A percentile compares a stretch with the other conserved stretches of the same genome.
Conservation (phyloP, 2,329 filamentous ascomycete species). For the Nemania diffusa region DNA sequence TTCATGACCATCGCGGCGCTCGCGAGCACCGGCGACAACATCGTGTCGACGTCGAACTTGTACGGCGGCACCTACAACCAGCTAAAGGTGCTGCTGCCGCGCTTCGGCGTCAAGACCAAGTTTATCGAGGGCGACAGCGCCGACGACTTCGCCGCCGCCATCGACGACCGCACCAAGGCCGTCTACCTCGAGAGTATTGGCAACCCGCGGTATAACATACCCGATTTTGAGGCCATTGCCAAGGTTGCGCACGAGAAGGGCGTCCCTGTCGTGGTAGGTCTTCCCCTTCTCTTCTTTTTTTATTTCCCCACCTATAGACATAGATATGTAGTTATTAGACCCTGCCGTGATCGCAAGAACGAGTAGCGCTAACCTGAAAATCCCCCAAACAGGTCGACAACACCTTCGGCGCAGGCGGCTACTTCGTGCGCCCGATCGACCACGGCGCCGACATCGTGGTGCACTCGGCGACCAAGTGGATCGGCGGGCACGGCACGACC, state of each 20-base stretch:
- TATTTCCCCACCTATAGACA: background rate
- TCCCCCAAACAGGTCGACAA: slow-evolving; percentile 76
- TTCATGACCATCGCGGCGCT: slow-evolving; percentile 89
- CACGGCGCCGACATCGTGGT: slow-evolving; percentile 94
- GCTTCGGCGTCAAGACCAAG: slow-evolving; percentile 88
- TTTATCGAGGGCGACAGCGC: slow-evolving; percentile 85
- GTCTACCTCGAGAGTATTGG: slow-evolving; percentile 93
- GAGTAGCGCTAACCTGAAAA: slow-evolving; percentile 8
- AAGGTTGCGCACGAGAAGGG: slow-evolving; percentile 78
- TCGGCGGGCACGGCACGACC: slow-evolving; percentile 93
- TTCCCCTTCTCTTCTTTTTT: background rate
- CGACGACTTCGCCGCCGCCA: slow-evolving; percentile 80
- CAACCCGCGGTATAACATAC: slow-evolving; percentile 93
- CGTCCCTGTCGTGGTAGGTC: slow-evolving; percentile 70
- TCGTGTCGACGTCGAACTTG: slow-evolving; percentile 87
- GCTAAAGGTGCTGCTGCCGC: slow-evolving; percentile 88
- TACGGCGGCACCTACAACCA: slow-evolving; percentile 98
- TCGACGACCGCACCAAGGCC: slow-evolving; percentile 93
- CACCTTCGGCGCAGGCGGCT: slow-evolving; percentile 94
- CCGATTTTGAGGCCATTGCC: slow-evolving; percentile 87
- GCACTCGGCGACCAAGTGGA: slow-evolving; percentile 97
- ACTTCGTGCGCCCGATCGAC: slow-evolving; percentile 85
- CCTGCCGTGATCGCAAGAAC: background rate
- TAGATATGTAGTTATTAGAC: slow-evolving; percentile 9
- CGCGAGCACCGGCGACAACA: slow-evolving; percentile 91